Percentiles rank a stretch among this genome's conserved stretches.
phyloP scores from a whole-genome alignment of 148 eudicot genomes.

The Polygonum maritimum region DNA sequence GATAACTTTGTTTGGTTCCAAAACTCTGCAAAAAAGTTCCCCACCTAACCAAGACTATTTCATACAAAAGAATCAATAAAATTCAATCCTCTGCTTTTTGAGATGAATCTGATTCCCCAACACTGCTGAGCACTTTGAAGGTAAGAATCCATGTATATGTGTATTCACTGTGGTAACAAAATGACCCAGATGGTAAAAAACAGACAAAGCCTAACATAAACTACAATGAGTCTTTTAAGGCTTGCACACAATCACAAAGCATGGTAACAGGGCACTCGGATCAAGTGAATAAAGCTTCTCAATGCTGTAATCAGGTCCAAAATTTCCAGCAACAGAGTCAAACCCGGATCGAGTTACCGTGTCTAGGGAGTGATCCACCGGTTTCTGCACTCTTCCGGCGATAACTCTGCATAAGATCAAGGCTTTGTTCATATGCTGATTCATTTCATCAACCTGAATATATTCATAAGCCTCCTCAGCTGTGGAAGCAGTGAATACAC shows the following conservation, averaged over 20 bases:
- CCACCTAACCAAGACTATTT: not conserved
- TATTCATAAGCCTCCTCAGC: conserved; percentile 42
- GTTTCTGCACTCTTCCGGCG: conserved; percentile 71
- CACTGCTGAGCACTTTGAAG: no score
- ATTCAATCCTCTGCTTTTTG: not conserved
- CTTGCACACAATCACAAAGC: conserved; percentile 63
- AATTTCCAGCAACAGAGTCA: conserved; percentile 60
- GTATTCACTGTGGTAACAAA: not conserved
- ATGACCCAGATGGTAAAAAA: not conserved
- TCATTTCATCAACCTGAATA: conserved; percentile 14
- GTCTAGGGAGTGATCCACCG: conserved; percentile 32
- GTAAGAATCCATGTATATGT: not conserved
- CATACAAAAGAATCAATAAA: not conserved
- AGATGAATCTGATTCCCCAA: no score
- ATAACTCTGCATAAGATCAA: conserved; percentile 67
- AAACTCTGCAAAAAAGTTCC: not conserved
- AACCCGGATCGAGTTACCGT: conserved; percentile 37
- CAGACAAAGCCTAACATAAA: not conserved
- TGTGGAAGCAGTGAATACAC: conserved; percentile 59
- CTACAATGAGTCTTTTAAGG: conserved; percentile 1
- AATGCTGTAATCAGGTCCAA: conserved; percentile 36
- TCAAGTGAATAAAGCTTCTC: conserved; percentile 54
- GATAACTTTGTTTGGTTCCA: not conserved
- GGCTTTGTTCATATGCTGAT: conserved; percentile 24
- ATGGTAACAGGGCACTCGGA: conserved; percentile 61